These are phyloP conservation scores for Penicillium coffeae DNA, from an alignment of 495 filamentous ascomycete species.

Conservation along the genomic window DNA sequence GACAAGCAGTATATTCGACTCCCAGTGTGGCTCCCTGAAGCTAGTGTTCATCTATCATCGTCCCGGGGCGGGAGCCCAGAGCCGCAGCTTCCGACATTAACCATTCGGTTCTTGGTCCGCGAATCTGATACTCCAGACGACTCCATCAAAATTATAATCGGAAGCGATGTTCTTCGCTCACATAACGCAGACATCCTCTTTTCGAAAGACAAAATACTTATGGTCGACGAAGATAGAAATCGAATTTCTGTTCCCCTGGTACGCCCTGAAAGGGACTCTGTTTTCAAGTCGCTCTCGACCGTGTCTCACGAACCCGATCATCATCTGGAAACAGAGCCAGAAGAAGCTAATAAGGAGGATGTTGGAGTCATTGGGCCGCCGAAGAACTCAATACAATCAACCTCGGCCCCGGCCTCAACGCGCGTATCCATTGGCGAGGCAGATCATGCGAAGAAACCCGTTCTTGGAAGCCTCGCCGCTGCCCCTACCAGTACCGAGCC, in stretches of 20 bases:
- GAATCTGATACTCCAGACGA: conserved; percentile 49
- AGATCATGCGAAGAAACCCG: conserved; percentile 38
- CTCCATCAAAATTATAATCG: conserved; percentile 74
- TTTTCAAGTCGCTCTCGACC: conserved; percentile 73
- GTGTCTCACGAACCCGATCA: conserved; percentile 32
- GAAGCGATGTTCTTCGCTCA: conserved; percentile 79
- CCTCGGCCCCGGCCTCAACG: conserved; percentile 22
- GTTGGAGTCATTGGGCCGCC: conserved; percentile 32
- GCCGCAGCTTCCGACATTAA: conserved; percentile 75
- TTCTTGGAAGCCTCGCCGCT: not conserved
- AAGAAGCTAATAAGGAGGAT: conserved; percentile 16
- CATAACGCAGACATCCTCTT: conserved; percentile 90
- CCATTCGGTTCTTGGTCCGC: conserved; percentile 69
- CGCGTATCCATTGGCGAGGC: conserved; percentile 27
- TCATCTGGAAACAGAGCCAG: conserved; percentile 3
- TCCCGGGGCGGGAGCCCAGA: conserved; percentile 69
- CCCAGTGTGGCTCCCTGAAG: conserved; percentile 84
- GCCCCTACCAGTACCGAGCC: not conserved
- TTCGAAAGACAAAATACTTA: conserved; percentile 80
- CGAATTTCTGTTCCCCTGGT: conserved; percentile 92
- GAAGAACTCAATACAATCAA: conserved; percentile 8
- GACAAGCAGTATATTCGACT: conserved; percentile 67
- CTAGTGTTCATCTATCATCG: conserved; percentile 70
- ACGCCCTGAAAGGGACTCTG: conserved; percentile 79
- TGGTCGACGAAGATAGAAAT: conserved; percentile 81